A percentile compares a stretch with the other conserved stretches of the same genome.
phyloP scores from a whole-genome alignment of 1,139 yeast species.

The Entelexis paramagnoliae region DNA sequence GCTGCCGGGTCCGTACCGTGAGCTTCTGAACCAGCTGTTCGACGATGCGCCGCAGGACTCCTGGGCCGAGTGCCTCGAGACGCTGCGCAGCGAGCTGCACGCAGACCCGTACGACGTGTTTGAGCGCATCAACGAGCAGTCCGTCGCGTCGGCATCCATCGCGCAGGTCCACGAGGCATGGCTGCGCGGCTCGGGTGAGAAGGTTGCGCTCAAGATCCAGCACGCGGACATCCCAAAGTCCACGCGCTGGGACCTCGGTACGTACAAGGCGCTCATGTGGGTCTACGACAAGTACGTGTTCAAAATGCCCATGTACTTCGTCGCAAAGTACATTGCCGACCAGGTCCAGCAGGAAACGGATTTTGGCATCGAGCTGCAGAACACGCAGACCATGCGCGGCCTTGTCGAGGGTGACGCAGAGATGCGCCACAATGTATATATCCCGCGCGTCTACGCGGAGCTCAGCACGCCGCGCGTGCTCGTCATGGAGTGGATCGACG shows the following conservation, averaged over 20 bases:
- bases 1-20: constrained; percentile 54
- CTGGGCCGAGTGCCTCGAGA: constrained; percentile 45
- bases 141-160: constrained; percentile 62
- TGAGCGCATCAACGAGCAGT: constrained; percentile 40
- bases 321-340: constrained; percentile 48
- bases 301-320: constrained; percentile 51
- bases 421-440: constrained; percentile 35
- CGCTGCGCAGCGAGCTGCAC: constrained; percentile 42
- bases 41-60: constrained; percentile 62
- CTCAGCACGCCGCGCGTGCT: constrained; percentile 44
- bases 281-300: constrained; percentile 47
- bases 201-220: constrained; percentile 61
- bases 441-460: constrained; percentile 46
- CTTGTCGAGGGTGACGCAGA: constrained; percentile 33
- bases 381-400: constrained; percentile 36
- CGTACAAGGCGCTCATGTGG: constrained; percentile 45
- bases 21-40: constrained; percentile 46
- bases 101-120: constrained; percentile 41
- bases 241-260: constrained; percentile 47
- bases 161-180: constrained; percentile 61
- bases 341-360: constrained; percentile 53
- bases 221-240: constrained; percentile 52
- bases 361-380: constrained; percentile 47
- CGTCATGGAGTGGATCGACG: constrained; percentile 70
- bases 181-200: constrained; percentile 40